Conservation (phyloP, 2,329 filamentous ascomycete species). For the Zymoseptoria crescenta region DNA sequence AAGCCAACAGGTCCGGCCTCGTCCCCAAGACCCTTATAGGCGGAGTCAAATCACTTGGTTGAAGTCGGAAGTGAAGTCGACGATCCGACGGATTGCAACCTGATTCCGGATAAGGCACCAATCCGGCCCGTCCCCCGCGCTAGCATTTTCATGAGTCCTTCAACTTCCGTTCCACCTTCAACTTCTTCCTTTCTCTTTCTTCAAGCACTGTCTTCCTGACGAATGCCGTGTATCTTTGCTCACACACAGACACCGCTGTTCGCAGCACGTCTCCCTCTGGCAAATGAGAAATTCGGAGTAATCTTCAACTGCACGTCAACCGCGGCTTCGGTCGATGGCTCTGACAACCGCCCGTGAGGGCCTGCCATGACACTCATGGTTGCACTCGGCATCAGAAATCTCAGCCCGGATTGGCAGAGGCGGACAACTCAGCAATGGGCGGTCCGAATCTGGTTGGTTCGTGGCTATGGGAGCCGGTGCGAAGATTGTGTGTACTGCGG, state of each 20-base stretch:
- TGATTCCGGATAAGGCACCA: background rate
- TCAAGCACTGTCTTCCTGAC: constrained; percentile 67
- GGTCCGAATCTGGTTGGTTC: background rate
- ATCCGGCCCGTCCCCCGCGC: background rate
- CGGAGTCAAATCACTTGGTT: background rate
- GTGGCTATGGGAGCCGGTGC: constrained; percentile 82
- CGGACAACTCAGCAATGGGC: background rate
- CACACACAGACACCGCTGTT: constrained; percentile 52
- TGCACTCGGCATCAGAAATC: constrained; percentile 91
- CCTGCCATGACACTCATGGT: constrained; percentile 70
- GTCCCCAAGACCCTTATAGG: background rate
- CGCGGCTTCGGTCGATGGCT: constrained; percentile 19
- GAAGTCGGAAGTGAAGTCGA: background rate
- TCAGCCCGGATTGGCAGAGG: constrained; percentile 43
- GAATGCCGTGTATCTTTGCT: constrained; percentile 96
- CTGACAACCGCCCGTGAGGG: constrained; percentile 70
- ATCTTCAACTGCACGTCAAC: constrained; percentile 55
- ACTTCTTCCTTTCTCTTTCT: constrained; percentile 21
- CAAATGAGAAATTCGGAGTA: constrained; percentile 99
- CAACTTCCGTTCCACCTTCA: constrained; percentile 1
- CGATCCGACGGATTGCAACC: constrained; percentile 1
- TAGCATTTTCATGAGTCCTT: background rate
- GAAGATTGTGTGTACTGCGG: constrained; percentile 66
- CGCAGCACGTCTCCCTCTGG: constrained; percentile 33
- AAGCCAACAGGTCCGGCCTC: background rate